phyloP scores from a whole-genome alignment of 345 rosid species.

The Abelmoschus esculentus region DNA sequence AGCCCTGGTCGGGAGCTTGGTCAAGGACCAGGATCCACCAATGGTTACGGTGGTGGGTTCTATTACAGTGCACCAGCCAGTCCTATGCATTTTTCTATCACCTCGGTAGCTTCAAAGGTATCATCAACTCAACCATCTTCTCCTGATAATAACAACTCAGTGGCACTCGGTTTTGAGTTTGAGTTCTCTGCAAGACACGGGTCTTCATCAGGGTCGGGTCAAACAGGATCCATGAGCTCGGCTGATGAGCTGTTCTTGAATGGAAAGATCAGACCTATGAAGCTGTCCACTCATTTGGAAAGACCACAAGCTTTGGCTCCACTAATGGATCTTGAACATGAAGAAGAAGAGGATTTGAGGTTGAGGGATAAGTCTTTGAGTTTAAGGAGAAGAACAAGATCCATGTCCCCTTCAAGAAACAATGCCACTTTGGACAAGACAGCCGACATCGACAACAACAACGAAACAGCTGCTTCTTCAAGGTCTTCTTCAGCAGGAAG shows the following conservation, averaged over 20 bases:
- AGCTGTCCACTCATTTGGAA: slow-evolving; percentile 79
- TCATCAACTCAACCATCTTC: slow-evolving; percentile 26
- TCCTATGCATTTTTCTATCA: slow-evolving; percentile 77
- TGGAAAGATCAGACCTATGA: slow-evolving; percentile 94
- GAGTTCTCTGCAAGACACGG: slow-evolving; percentile 68
- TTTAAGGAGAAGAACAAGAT: slow-evolving; percentile 68
- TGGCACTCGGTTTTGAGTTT: slow-evolving; percentile 56
- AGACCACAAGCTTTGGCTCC: slow-evolving; percentile 70
- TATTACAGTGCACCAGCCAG: slow-evolving; percentile 92
- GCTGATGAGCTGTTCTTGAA: slow-evolving; percentile 89
- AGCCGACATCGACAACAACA: slow-evolving; percentile 7
- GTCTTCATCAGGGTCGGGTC: slow-evolving; percentile 30
- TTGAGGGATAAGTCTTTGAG: slow-evolving; percentile 56
- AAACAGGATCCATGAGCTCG: slow-evolving; percentile 63
- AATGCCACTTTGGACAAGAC: slow-evolving; percentile 18
- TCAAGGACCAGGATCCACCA: neutral
- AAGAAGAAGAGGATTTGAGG: slow-evolving; percentile 54
- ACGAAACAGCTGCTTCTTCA: slow-evolving; percentile 44
- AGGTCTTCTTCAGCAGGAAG: slow-evolving; percentile 84
- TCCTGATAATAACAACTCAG: slow-evolving; percentile 10
- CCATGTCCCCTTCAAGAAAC: slow-evolving; percentile 68
- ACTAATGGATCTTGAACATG: slow-evolving; percentile 57
- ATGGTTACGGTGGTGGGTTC: slow-evolving; percentile 37
- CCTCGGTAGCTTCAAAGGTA: slow-evolving; percentile 16
- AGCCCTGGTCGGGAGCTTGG: slow-evolving; percentile 63